Base-by-base conservation (phyloP, 129 eudicot species). In the Mikania micrantha region DNA sequence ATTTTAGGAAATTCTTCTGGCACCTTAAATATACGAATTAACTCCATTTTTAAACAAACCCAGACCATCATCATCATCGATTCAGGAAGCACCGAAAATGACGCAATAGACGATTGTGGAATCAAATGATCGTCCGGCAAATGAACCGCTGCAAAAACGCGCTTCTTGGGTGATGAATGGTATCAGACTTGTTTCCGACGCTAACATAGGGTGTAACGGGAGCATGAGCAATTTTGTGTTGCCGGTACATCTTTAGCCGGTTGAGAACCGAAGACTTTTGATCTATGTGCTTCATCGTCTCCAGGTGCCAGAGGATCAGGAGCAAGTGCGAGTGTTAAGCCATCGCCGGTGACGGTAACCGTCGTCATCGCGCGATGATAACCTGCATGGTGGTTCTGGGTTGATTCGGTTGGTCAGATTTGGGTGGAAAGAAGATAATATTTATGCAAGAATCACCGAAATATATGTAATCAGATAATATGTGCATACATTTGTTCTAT, bases 81-180 rank as follows among this genome's bases (percentile, higher is more conserved):
- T 54, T 25, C 76, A 81, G 67, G 12, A 21, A 11, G 39, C 77
- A 27, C 44, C 32, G 66, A 40, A 73, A 66, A 45, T 62, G 31
- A 65, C 45, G 71, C 79, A 64, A 15, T 75, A 73, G 19, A 81
- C 90, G 72, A 82, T 78, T 22, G 89, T 83, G 74, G 87, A 77
- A 6, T 88, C 92, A 53, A 84, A 82, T 49, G 82, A 67, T 5
- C 78, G 71, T 13, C 82, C 90, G 52, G 70, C 42, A 60, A 29
- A 22, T 22, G 52, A 54, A 32, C 64, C 60, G 2, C 53, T 25
- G 32, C 70, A 77, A 52, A 70, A 80, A 36, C 60, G 82, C 22
- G 77, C 63, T n/a, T 79, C 75, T 3, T 76, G 73, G 2, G 73
- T 22, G 7, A 44, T 72, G 36, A 75, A 75, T 22, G 73, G 75